phyloP scores from a whole-genome alignment of 2,329 filamentous ascomycete species.

The Monosporascus sp. region DNA sequence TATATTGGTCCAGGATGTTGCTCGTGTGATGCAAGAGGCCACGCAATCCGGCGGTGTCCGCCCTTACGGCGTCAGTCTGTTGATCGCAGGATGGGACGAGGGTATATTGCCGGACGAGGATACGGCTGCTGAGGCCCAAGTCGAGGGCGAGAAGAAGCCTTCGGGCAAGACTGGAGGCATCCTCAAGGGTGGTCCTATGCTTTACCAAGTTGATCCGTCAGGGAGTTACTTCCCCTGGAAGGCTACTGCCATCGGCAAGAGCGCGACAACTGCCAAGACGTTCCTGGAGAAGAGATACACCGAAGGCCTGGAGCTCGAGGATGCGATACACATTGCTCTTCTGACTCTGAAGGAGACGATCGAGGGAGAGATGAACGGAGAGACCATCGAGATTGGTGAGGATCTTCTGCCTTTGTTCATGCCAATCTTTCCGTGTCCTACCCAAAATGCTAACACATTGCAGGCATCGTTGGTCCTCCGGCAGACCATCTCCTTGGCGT shows the following conservation, averaged over 20 bases:
- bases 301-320: constrained; percentile 92
- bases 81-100: constrained; percentile 97
- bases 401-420: constrained; percentile 5
- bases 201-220: constrained; percentile 99
- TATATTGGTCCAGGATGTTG: constrained; percentile 98
- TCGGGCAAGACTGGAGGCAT: constrained; percentile 91
- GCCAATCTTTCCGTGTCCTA: background rate
- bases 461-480: constrained; percentile 91
- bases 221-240: constrained; percentile 99
- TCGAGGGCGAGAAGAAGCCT: constrained; percentile 59
- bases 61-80: constrained; percentile 90
- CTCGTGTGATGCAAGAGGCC: constrained; percentile 96
- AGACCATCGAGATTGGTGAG: constrained; percentile 95
- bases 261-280: constrained; percentile 95
- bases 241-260: constrained; percentile 98
- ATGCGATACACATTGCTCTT: constrained; percentile 96
- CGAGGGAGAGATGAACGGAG: constrained; percentile 98
- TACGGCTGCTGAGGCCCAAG: constrained; percentile 52
- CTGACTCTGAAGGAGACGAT: constrained; percentile 98
- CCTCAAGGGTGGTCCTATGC: constrained; percentile 89
- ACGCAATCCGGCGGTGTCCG: constrained; percentile 97
- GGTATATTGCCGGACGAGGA: constrained; percentile 83
- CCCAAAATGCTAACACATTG: constrained; percentile 23
- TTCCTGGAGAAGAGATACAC: constrained; percentile 99
- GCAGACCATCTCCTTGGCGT: constrained; percentile 89